Evolutionary conservation across 805 yeast species (phyloP).

Genomic region (Candida taoyuanica): DNA sequence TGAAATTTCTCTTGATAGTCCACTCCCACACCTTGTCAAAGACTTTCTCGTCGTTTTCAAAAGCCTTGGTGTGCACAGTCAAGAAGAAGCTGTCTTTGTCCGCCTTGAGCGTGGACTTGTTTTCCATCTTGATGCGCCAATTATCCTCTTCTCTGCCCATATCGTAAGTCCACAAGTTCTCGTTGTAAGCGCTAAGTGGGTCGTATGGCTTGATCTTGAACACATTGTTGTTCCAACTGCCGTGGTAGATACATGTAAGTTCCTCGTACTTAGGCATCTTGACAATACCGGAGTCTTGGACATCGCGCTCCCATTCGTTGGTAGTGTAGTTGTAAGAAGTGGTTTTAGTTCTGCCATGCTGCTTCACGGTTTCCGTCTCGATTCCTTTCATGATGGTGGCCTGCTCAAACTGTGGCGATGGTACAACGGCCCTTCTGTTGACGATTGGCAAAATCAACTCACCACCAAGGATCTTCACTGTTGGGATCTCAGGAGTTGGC

Average conservation of each 20-base stretch:
- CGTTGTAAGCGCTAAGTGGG: conserved; percentile 37
- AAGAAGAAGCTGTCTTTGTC: conserved; percentile 33
- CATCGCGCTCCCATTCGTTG: conserved; percentile 23
- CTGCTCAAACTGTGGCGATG: conserved; percentile 30
- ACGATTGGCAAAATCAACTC: conserved; percentile 30
- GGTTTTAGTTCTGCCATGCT: conserved; percentile 23
- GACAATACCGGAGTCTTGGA: conserved; percentile 33
- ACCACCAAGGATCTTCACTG: conserved; percentile 31
- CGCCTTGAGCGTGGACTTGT: conserved; percentile 29
- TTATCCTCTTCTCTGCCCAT: conserved; percentile 35
- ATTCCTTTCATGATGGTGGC: conserved; percentile 28
- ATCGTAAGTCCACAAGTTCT: conserved; percentile 37
- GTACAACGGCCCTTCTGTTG: conserved; percentile 12
- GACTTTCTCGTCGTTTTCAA: conserved; percentile 30
- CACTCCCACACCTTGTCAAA: conserved; percentile 34
- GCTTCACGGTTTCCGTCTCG: conserved; percentile 19
- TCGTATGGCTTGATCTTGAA: conserved; percentile 35
- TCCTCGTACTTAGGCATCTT: conserved; percentile 30
- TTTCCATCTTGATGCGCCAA: conserved; percentile 35
- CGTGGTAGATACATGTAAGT: conserved; percentile 36
- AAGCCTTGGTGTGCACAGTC: conserved; percentile 31
- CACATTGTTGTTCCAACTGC: conserved; percentile 35
- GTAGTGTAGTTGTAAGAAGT: conserved; percentile 18
- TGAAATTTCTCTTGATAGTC: conserved; percentile 31
- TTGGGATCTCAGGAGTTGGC: conserved; percentile 41